Evolutionary conservation across 202 grass and related monocot species (phyloP), one percentile per base, ranked within the genome.

Genomic region (Panicum hallii): DNA sequence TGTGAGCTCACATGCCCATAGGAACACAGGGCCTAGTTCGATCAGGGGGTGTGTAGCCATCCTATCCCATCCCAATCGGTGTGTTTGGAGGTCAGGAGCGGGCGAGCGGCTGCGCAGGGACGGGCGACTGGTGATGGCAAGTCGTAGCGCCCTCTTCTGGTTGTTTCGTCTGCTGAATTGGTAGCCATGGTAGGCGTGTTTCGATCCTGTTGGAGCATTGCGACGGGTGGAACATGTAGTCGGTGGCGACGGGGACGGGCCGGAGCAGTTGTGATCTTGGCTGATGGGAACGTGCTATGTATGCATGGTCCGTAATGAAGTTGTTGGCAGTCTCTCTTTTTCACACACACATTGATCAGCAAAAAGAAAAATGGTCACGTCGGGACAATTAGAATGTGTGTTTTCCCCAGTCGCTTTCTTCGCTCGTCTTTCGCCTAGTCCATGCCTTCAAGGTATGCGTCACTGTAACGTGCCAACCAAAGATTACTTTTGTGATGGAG

Each of bases 1-100:
- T 80, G 84, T 90, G 88, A 79, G 50, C 68, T 79, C 88, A 90
- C 80, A 75, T 83, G 88, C 60, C 43, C 49, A 26, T 26, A 28
- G 22, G 50, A 65, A 67, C 23, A 19, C 30, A 23, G 26, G 26
- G 26, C 26, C 26, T 26, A 26, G 26, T 26, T 26, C 26, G 26
- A 26, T 26, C 26, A 26, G 26, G 26, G 26, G 26, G 26, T 26
- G 26, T 26, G 26, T 26, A 26, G 26, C 26, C 26, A 26, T 26
- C 26, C 26, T 26, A 26, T 26, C 26, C 26, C 26, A 26, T 26
- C 26, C 26, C 26, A 26, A 26, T 26, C 26, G 26, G 26, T 26
- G 26, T 26, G 26, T 26, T 26, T 26, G 26, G 26, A 26, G 26
- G 26, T 26, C 26, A 26, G 26, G 26, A 26, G 26, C 26, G 26